Evolutionary conservation across 768 basidiomycete genomes (phyloP).

Genomic region (Phanerochaete carnosa): DNA sequence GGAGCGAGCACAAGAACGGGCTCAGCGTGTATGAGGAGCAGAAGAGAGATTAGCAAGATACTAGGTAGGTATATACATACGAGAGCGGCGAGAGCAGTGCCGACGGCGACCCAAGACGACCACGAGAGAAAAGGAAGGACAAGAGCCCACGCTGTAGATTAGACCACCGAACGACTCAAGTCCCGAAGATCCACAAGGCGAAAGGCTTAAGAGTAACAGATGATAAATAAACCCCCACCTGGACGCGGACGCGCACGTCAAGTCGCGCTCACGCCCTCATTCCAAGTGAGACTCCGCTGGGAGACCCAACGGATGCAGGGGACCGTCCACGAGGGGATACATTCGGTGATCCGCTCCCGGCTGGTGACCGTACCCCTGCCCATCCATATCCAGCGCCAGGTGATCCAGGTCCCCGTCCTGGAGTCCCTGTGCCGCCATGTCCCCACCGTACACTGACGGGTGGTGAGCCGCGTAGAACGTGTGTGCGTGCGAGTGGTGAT

Average conservation of each 20-base stretch:
- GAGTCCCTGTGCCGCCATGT: slow-evolving; percentile 4
- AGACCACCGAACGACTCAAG: not conserved
- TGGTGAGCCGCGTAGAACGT: not conserved
- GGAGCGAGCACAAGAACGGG: not conserved
- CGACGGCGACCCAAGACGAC: not conserved
- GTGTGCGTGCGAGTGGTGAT: slow-evolving; percentile 20
- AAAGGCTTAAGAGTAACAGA: not conserved
- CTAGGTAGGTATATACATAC: not conserved
- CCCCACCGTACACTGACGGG: slow-evolving; percentile 15
- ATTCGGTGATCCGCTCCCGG: slow-evolving; percentile 5
- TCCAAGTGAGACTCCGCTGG: slow-evolving; percentile 24
- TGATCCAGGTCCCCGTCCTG: slow-evolving; percentile 9
- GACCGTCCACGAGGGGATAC: slow-evolving; percentile 2
- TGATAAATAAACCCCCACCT: not conserved
- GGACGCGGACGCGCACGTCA: not conserved
- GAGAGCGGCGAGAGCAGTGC: not conserved
- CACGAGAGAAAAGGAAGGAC: not conserved
- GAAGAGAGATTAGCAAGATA: not conserved
- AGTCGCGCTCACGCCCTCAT: slow-evolving; percentile 20
- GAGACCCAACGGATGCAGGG: slow-evolving; percentile 9
- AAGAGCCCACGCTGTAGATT: not conserved
- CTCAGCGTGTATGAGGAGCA: not conserved
- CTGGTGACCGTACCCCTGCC: slow-evolving; percentile 4
- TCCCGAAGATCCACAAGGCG: not conserved
- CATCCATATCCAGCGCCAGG: slow-evolving; percentile 16